Base-by-base conservation (phyloP, 1,284 basidiomycete genomes). In the Tausonia pullulans region DNA sequence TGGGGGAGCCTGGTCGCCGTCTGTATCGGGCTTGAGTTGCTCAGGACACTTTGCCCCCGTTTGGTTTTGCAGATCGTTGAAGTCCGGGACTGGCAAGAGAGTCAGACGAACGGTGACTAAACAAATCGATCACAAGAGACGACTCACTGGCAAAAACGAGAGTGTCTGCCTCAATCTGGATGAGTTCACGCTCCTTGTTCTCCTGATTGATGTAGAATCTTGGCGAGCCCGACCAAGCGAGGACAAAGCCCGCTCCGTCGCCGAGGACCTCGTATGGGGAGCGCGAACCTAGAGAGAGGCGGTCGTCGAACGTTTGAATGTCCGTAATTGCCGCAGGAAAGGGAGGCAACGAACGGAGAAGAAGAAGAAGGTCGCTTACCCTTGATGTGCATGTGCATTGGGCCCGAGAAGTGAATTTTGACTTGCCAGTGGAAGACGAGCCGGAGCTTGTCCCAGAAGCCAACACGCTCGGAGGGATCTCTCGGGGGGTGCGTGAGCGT, bases 371-470 rank as follows among this genome's bases (percentile, higher is more conserved):
- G 39, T 43, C 10, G 69, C 76, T 63, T 60, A 85, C 91, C 92
- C 82, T 95, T 96, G 74, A 95, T 80, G 73, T 88, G 85, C 43
- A 91, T 78, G 66, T 88, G 86, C 43, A 90, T 83, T 59, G 89
- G 87, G 16, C 85, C 83, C 39, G 78, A 78, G 72, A 97, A 96
- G 39, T 82, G 80, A 48, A 89, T 77, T 61, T 81, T 80, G n/a
- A 88, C 74, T 50, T 80, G 84, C 85, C 93, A 94, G 72, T 97
- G 94, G 68, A 95, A 81, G 14, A 89, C 79, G 14, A 96, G 79
- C 50, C 90, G 81, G 70, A 96, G 78, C 85, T 85, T 98, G 74
- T 98, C 94, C 95, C 95, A 98, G 75, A 97, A 97, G 2, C 92
- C 94, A 63, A 95, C 75, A 40, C 84, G 81, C 11, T 90, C 87